Percentiles rank a stretch among this genome's conserved stretches.
Conservation (phyloP, 768 basidiomycete genomes). For the Xerocomus spinulosus region DNA sequence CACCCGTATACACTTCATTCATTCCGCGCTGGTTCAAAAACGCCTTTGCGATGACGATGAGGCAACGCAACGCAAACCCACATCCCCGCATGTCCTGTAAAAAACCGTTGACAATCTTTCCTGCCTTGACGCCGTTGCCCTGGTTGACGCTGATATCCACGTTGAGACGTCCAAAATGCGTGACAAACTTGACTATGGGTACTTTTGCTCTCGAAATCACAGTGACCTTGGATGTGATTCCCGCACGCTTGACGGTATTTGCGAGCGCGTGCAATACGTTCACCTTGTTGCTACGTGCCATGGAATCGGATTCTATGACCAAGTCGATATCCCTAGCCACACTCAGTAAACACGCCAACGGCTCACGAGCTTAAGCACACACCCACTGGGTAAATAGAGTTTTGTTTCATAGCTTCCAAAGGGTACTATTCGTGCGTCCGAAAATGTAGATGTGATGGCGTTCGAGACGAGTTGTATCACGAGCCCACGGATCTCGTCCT, state of each 20-base stretch:
- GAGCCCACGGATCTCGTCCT: conserved; percentile 80
- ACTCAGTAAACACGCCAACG: conserved; percentile 9
- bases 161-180: conserved; percentile 72
- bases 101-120: conserved; percentile 76
- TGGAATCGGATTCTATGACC: conserved; percentile 74
- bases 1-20: conserved; percentile 98
- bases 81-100: conserved; percentile 53
- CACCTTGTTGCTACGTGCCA: conserved; percentile 67
- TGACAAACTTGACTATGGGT: conserved; percentile 94
- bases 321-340: conserved; percentile 84
- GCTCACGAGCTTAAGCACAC: conserved; percentile 26
- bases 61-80: conserved; percentile 68
- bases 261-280: conserved; percentile 74
- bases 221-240: conserved; percentile 75
- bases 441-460: conserved; percentile 60
- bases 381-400: conserved; percentile 91
- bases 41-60: conserved; percentile 86
- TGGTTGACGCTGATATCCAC: conserved; percentile 96
- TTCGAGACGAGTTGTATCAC: conserved; percentile 66
- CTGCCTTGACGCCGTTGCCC: conserved; percentile 74
- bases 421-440: conserved; percentile 75
- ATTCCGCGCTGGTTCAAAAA: conserved; percentile 86
- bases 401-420: conserved; percentile 95
- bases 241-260: conserved; percentile 64
- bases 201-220: conserved; percentile 93